A percentile compares a stretch with the other conserved stretches of the same genome.
These are phyloP conservation scores for Nosema muscidifuracis DNA, from an alignment of 371 early-diverging fungal genomes.

Conservation along the genomic window DNA sequence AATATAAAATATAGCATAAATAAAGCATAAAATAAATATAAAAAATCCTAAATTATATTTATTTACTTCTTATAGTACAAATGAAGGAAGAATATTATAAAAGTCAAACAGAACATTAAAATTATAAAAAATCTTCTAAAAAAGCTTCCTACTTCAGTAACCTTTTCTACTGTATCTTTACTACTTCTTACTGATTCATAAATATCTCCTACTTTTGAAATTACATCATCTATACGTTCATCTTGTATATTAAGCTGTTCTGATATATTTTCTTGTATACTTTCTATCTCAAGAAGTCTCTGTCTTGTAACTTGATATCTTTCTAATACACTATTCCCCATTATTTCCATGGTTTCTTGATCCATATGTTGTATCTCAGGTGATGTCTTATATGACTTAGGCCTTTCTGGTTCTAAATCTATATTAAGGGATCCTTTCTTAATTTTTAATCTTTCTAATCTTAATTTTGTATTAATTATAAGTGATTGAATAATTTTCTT, in stretches of 20 bases:
- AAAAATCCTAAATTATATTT: no score
- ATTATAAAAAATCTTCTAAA: slow-evolving; percentile 47
- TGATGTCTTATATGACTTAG: slow-evolving; percentile 1
- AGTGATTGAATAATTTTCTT: slow-evolving; percentile 48
- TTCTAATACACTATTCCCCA: slow-evolving; percentile 16
- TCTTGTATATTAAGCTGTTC: slow-evolving; percentile 53
- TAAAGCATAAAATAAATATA: no score
- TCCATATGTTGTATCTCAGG: slow-evolving; percentile 6
- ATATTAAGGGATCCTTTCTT: background rate
- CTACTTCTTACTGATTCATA: slow-evolving; percentile 28
- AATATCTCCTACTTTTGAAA: slow-evolving; percentile 19
- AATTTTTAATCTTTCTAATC: slow-evolving; percentile 32
- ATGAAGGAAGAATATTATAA: slow-evolving; percentile 53
- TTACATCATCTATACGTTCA: slow-evolving; percentile 57
- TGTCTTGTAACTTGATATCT: slow-evolving; percentile 39
- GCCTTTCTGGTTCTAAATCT: slow-evolving; percentile 50
- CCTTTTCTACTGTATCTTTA: slow-evolving; percentile 21
- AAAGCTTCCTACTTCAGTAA: slow-evolving; percentile 33
- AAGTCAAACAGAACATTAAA: slow-evolving; percentile 50
- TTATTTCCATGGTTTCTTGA: slow-evolving; percentile 54
- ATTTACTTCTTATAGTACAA: slow-evolving; percentile 47
- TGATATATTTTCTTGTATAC: slow-evolving; percentile 51
- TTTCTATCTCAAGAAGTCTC: slow-evolving; percentile 53
- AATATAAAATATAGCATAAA: no score
- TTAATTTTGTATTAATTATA: slow-evolving; percentile 8